Evolutionary conservation across 2,329 filamentous ascomycete species (phyloP).

Genomic region (Sphaerulina vaccinii): DNA sequence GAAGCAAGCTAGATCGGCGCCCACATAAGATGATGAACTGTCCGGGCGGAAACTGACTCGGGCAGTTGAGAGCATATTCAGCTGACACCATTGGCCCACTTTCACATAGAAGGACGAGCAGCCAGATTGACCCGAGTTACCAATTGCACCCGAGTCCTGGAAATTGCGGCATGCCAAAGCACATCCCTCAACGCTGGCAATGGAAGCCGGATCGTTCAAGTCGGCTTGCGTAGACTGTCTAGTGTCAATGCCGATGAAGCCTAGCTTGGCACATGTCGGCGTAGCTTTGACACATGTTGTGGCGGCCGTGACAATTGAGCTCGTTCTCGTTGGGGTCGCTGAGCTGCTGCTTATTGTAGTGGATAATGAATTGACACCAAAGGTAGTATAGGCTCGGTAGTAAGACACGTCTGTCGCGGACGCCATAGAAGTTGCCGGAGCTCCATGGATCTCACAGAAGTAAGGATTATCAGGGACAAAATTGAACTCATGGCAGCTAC

Average conservation of each 20-base stretch:
- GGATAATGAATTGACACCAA: too few species aligned
- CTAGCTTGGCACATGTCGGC: not conserved
- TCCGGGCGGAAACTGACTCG: not conserved
- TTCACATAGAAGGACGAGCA: not conserved
- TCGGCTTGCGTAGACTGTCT: not conserved
- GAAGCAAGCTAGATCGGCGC: not conserved
- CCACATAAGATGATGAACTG: not conserved
- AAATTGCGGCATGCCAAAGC: not conserved
- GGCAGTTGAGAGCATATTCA: not conserved
- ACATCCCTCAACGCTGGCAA: not conserved
- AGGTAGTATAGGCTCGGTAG: too few species aligned
- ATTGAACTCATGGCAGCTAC: too few species aligned
- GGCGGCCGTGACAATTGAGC: not conserved
- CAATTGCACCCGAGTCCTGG: not conserved
- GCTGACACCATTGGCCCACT: constrained; percentile 1
- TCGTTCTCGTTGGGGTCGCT: not conserved
- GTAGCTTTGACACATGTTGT: not conserved
- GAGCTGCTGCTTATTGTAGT: too few species aligned
- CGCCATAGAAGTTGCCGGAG: too few species aligned
- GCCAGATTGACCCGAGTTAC: not conserved
- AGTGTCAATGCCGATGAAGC: not conserved
- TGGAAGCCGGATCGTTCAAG: not conserved
- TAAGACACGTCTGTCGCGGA: too few species aligned
- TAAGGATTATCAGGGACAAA: too few species aligned
- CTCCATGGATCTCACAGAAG: too few species aligned